Conservation (phyloP, 345 rosid genomes). For the Aegle marmelos region DNA sequence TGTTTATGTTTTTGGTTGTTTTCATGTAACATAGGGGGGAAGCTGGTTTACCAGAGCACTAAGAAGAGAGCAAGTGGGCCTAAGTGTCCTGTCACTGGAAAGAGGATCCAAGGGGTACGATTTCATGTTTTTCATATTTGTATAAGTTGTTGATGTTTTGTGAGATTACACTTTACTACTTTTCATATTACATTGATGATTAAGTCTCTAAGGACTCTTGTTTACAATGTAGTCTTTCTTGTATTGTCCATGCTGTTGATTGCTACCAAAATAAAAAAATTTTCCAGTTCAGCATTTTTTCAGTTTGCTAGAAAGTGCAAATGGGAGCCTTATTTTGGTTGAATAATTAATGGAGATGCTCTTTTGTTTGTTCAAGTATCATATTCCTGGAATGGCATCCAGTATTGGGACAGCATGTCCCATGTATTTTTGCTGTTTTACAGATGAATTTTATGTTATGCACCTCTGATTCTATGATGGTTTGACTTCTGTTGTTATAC, state of each 20-base stretch:
- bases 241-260: too few species aligned
- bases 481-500: neutral
- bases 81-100: slow-evolving; percentile 43
- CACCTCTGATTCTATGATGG: neutral
- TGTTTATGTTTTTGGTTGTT: neutral
- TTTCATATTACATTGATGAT: neutral
- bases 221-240: neutral
- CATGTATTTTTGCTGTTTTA: neutral
- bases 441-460: too few species aligned
- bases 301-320: neutral
- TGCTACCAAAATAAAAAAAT: neutral
- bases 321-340: neutral
- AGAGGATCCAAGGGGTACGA: slow-evolving; percentile 44
- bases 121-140: too few species aligned
- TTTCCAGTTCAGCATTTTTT: neutral
- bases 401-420: neutral
- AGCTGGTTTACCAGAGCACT: slow-evolving; percentile 38
- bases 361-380: neutral
- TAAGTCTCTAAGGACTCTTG: neutral
- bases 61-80: slow-evolving; percentile 47
- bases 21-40: slow-evolving; percentile 28
- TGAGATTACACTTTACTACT: neutral
- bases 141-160: neutral
- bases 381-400: neutral
- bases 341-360: neutral